Conservation (phyloP, 2,329 filamentous ascomycete genomes). For the Colletotrichum falcatum region DNA sequence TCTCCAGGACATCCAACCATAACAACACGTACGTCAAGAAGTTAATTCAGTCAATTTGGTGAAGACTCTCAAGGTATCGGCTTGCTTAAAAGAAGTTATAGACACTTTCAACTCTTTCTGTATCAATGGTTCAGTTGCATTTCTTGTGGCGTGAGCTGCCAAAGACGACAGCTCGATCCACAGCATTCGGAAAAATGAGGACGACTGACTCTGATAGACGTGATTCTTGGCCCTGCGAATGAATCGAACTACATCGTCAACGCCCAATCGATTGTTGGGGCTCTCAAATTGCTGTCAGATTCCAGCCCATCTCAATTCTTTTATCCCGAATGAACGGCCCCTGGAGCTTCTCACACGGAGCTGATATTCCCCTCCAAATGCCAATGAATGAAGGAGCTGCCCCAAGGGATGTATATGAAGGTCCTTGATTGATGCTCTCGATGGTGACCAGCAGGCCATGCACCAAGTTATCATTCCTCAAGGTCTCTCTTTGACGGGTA, state of each 20-base stretch:
- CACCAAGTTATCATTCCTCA: constrained; percentile 27
- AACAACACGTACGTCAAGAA: not conserved
- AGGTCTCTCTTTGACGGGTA: constrained; percentile 24
- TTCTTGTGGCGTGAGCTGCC: not conserved
- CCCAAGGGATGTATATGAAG: not conserved
- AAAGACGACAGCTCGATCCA: not conserved
- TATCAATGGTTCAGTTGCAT: not conserved
- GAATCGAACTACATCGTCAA: too few species aligned
- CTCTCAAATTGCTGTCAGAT: constrained; percentile 53
- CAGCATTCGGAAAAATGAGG: not conserved
- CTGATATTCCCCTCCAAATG: constrained; percentile 28
- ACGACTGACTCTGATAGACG: not conserved
- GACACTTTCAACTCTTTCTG: not conserved
- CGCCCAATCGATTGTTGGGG: not conserved
- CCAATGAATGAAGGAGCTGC: constrained; percentile 16
- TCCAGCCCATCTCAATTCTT: not conserved
- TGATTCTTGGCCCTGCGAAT: not conserved
- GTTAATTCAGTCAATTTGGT: not conserved
- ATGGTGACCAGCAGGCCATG: constrained; percentile 26
- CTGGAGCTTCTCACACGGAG: constrained; percentile 27
- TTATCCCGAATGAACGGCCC: constrained; percentile 11
- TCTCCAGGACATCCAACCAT: not conserved
- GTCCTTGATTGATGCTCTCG: constrained; percentile 12
- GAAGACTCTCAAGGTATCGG: not conserved
- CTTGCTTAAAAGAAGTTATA: not conserved